Evolutionary conservation across 345 rosid species (phyloP).

Genomic region (Syzygium aromaticum): DNA sequence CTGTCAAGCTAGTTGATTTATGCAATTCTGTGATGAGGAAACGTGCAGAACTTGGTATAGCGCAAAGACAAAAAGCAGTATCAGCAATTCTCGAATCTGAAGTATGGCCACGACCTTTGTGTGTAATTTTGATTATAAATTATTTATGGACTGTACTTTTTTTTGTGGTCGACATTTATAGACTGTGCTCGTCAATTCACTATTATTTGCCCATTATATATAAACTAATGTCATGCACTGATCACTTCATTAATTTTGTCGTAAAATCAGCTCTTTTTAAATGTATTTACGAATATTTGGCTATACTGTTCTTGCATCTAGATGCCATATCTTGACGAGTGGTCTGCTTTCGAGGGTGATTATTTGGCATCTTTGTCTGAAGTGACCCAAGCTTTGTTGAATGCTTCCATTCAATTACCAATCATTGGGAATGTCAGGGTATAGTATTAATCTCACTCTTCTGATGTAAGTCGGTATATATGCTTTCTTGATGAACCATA

Average conservation of each 20-base stretch:
- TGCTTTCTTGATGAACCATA: not conserved
- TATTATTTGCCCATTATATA: not conserved
- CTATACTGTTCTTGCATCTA: not conserved
- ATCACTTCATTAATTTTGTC: not conserved
- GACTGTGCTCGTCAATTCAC: not conserved
- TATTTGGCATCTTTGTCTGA: slow-evolving; percentile 47
- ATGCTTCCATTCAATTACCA: slow-evolving; percentile 55
- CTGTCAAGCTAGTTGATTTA: slow-evolving; percentile 45
- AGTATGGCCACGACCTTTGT: slow-evolving; percentile 27
- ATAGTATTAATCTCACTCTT: slow-evolving; percentile 15
- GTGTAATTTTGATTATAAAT: not conserved
- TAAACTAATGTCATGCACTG: not conserved
- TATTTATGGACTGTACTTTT: not conserved
- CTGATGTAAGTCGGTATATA: slow-evolving; percentile 19
- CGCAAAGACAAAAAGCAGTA: slow-evolving; percentile 32
- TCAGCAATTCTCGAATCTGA: slow-evolving; percentile 52
- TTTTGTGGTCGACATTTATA: no score
- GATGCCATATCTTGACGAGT: slow-evolving; percentile 73
- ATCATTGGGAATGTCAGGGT: slow-evolving; percentile 49
- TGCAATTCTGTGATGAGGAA: slow-evolving; percentile 52
- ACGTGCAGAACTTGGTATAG: slow-evolving; percentile 35
- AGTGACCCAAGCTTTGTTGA: slow-evolving; percentile 46
- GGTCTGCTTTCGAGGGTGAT: slow-evolving; percentile 47
- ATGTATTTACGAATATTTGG: not conserved
- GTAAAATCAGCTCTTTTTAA: not conserved